phyloP scores from a whole-genome alignment of 139 green algal genomes.

The Micractinium conductrix region DNA sequence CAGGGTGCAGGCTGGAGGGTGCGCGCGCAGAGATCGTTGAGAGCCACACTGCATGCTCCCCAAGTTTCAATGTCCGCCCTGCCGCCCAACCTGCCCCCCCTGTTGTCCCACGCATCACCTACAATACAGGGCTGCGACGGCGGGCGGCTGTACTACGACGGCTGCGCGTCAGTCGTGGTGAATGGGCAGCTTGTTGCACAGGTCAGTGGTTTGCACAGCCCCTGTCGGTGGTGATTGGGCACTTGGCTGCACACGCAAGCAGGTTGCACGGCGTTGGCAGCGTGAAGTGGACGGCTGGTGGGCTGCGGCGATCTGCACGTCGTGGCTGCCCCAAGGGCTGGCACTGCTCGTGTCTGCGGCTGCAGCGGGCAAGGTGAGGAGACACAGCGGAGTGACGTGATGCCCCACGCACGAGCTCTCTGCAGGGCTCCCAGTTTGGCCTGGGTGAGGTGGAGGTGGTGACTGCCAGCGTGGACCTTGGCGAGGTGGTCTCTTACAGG shows the following conservation, averaged over 20 bases:
- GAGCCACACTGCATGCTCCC: no score
- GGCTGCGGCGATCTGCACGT: no score
- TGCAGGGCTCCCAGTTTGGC: constrained; percentile 76
- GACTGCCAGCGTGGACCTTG: constrained; percentile 90
- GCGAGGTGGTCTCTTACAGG: constrained; percentile 81
- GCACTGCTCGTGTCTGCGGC: no score
- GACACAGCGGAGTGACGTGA: no score
- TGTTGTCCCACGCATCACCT: not conserved
- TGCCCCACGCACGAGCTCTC: not conserved
- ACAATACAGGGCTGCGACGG: constrained; percentile 94
- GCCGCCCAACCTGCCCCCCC: not conserved
- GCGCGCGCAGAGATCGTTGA: no score
- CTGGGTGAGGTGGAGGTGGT: constrained; percentile 88
- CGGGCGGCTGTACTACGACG: constrained; percentile 95
- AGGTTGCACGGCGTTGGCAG: not conserved
- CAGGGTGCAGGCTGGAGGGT: no score
- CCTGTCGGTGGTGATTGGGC: constrained; percentile 79
- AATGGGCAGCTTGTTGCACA: constrained; percentile 94
- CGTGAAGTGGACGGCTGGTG: no score
- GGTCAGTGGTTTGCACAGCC: constrained; percentile 6
- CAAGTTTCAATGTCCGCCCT: no score
- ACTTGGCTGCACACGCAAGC: constrained; percentile 76
- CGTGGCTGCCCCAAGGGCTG: no score
- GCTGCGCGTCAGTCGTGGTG: constrained; percentile 84
- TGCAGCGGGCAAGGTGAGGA: no score